A percentile compares a stretch with the other conserved stretches of the same genome.
phyloP scores from a whole-genome alignment of 306 rosid genomes.

The Gastrolobium villosum region DNA sequence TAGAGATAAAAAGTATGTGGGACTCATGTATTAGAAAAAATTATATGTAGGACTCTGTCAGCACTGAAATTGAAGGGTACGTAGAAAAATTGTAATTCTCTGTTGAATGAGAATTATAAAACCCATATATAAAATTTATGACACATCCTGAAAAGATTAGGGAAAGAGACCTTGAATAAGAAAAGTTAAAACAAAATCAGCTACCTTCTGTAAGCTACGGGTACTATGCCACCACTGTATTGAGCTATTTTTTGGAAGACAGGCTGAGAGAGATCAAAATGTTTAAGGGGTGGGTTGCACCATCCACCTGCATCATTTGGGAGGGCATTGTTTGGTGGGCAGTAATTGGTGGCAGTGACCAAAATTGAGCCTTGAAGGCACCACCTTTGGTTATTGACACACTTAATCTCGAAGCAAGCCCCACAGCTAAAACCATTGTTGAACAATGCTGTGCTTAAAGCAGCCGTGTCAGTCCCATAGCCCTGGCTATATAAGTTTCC shows the following conservation, averaged over 20 bases:
- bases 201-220: constrained; percentile 71
- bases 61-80: too few relatives aligned
- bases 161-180: background rate
- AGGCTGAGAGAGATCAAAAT: constrained; percentile 83
- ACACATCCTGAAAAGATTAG: background rate
- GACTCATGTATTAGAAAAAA: too few relatives aligned
- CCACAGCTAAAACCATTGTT: constrained; percentile 78
- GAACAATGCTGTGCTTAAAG: constrained; percentile 75
- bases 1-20: too few relatives aligned
- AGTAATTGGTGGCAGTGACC: constrained; percentile 81
- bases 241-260: constrained; percentile 72
- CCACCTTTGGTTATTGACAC: constrained; percentile 68
- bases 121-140: too few relatives aligned
- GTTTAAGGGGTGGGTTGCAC: constrained; percentile 85
- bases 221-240: constrained; percentile 73
- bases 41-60: too few relatives aligned
- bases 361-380: constrained; percentile 62
- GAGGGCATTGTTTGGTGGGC: constrained; percentile 77
- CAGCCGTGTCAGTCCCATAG: constrained; percentile 75
- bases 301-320: constrained; percentile 84
- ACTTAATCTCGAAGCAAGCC: constrained; percentile 75
- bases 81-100: too few relatives aligned
- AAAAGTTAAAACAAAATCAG: background rate
- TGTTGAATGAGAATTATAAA: too few relatives aligned
- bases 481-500: constrained; percentile 82